A percentile compares a stretch with the other conserved stretches of the same genome.
Conservation (phyloP, 805 yeast genomes). For the Wickerhamomyces hampshirensis region DNA sequence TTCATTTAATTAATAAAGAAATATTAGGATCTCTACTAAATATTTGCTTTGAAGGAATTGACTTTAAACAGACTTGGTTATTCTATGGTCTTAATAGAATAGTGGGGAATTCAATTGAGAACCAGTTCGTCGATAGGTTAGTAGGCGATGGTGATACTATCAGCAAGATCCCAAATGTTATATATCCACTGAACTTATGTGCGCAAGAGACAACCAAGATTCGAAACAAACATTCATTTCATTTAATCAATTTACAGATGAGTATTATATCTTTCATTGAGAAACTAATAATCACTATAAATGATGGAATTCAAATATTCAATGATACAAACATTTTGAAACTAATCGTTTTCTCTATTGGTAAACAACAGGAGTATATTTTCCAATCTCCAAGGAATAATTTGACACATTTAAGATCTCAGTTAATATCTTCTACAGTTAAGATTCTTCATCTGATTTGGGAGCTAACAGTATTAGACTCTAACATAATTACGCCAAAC, state of each 20-base stretch:
- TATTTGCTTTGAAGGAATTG: slow-evolving; percentile 37
- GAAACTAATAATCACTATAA: slow-evolving; percentile 25
- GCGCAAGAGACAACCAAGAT: slow-evolving; percentile 27
- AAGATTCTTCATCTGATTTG: slow-evolving; percentile 20
- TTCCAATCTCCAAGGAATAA: slow-evolving; percentile 22
- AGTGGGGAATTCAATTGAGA: slow-evolving; percentile 46
- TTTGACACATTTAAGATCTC: slow-evolving; percentile 19
- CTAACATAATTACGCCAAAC: slow-evolving; percentile 10
- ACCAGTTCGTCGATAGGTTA: slow-evolving; percentile 36
- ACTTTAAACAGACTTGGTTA: slow-evolving; percentile 35
- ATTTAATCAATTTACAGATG: slow-evolving; percentile 37
- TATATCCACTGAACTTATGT: slow-evolving; percentile 9
- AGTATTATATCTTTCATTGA: slow-evolving; percentile 48
- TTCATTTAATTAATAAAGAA: slow-evolving; percentile 9
- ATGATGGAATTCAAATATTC: slow-evolving; percentile 17
- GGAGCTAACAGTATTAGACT: slow-evolving; percentile 17
- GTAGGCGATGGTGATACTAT: slow-evolving; percentile 28
- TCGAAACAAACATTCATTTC: slow-evolving; percentile 37
- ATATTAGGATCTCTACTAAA: slow-evolving; percentile 30
- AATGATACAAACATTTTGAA: slow-evolving; percentile 23
- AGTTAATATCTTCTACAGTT: slow-evolving; percentile 17
- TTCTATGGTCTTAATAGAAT: slow-evolving; percentile 51
- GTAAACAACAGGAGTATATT: slow-evolving; percentile 30
- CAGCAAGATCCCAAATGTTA: slow-evolving; percentile 13
- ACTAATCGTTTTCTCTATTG: slow-evolving; percentile 16